Evolutionary conservation across 768 basidiomycete genomes (phyloP).

Genomic region (Myochromella boudieri): DNA sequence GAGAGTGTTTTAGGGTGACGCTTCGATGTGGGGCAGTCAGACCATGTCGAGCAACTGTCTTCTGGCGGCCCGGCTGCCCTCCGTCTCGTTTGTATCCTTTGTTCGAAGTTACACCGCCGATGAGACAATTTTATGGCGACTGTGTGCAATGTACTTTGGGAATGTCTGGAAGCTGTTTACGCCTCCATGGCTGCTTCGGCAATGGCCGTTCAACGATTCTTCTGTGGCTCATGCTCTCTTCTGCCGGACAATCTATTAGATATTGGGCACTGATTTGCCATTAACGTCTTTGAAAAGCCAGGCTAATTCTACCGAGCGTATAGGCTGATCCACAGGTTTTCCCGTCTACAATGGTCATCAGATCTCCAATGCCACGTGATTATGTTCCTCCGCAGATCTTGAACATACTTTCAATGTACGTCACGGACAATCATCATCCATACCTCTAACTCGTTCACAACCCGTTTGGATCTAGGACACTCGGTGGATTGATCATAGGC

Average conservation of each 20-base stretch:
- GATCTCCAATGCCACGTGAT: conserved; percentile 5
- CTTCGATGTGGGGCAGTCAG: neutral
- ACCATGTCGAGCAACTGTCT: neutral
- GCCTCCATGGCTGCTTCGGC: no score
- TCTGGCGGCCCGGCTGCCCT: conserved; percentile 6
- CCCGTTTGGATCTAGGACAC: neutral
- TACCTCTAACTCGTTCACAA: neutral
- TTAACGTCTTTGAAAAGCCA: neutral
- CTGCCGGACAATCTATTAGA: no score
- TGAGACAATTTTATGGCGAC: no score
- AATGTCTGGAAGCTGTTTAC: no score
- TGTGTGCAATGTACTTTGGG: no score
- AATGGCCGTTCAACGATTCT: no score
- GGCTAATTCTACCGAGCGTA: neutral
- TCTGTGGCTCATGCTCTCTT: no score
- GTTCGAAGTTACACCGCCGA: neutral
- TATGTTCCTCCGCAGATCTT: neutral
- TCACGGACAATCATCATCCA: neutral
- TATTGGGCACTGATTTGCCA: neutral
- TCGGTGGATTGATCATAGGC: neutral
- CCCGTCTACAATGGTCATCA: conserved; percentile 8
- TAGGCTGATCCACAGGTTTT: neutral
- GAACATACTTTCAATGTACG: no score
- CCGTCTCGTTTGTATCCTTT: conserved; percentile 1
- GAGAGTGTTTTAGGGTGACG: neutral